Conservation (phyloP, 2,329 filamentous ascomycete genomes). For the Colletotrichum musae region DNA sequence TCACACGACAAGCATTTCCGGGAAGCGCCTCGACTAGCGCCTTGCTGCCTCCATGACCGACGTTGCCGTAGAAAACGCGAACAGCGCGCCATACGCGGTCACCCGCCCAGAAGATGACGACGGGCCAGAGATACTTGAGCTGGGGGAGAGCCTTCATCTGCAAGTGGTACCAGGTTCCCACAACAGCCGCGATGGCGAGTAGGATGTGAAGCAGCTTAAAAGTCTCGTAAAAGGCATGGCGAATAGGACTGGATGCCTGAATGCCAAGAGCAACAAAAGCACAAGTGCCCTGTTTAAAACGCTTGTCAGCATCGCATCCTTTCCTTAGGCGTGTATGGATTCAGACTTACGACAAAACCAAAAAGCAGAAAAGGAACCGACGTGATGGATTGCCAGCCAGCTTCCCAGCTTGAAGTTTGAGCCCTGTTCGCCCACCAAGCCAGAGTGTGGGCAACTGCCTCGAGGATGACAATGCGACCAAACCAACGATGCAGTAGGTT, state of each 20-base stretch:
- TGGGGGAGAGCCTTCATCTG: conserved; percentile 68
- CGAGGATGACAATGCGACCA: conserved; percentile 80
- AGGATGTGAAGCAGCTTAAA: conserved; percentile 82
- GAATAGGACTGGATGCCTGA: conserved; percentile 78
- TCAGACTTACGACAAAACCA: conserved; percentile 73
- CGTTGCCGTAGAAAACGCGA: conserved; percentile 75
- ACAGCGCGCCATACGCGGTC: conserved; percentile 75
- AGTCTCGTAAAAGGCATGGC: conserved; percentile 85
- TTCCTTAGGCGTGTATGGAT: not conserved
- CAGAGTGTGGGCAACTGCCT: conserved; percentile 76
- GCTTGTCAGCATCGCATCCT: conserved; percentile 38
- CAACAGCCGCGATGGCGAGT: conserved; percentile 71
- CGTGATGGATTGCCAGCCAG: conserved; percentile 53
- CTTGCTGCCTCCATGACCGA: conserved; percentile 76
- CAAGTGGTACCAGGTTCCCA: conserved; percentile 78
- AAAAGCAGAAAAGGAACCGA: conserved; percentile 66
- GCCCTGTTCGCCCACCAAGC: conserved; percentile 68
- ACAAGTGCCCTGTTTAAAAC: conserved; percentile 62
- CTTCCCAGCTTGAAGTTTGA: conserved; percentile 62
- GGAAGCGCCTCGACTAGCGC: conserved; percentile 82
- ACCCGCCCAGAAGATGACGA: conserved; percentile 76
- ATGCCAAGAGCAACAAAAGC: conserved; percentile 75
- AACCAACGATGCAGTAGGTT: conserved; percentile 87
- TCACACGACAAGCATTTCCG: conserved; percentile 81
- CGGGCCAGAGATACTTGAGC: conserved; percentile 71